phyloP scores from a whole-genome alignment of 306 rosid species.

The Alnus glutinosa region DNA sequence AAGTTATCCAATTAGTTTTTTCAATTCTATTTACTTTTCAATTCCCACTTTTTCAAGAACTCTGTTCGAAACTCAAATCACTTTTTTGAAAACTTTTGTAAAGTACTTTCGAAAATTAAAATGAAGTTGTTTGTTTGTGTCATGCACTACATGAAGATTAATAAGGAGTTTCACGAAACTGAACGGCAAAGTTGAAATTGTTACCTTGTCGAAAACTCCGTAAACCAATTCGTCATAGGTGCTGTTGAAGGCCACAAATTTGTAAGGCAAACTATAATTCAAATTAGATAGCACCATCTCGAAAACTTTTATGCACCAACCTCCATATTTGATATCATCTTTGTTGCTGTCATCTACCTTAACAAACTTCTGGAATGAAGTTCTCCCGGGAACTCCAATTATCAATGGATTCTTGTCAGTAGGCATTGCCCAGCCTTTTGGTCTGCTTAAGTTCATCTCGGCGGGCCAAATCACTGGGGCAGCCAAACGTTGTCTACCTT shows the following conservation, averaged over 20 bases:
- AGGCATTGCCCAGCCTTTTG: constrained; percentile 77
- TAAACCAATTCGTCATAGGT: too few species aligned
- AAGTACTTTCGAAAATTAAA: too few species aligned
- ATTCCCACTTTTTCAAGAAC: too few species aligned
- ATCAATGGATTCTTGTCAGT: constrained; percentile 39
- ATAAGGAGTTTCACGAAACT: not conserved
- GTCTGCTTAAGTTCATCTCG: constrained; percentile 16
- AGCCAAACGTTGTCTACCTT: too few species aligned
- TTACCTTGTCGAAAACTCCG: constrained; percentile 41
- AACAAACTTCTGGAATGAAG: constrained; percentile 60
- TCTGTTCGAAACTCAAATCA: too few species aligned
- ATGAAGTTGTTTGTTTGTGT: too few species aligned
- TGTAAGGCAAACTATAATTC: constrained; percentile 27
- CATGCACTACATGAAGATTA: not conserved
- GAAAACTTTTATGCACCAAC: constrained; percentile 65
- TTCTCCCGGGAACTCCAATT: constrained; percentile 63
- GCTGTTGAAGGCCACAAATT: too few species aligned
- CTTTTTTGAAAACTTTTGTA: too few species aligned
- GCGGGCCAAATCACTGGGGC: constrained; percentile 64
- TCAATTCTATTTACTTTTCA: too few species aligned
- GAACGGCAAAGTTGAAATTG: not conserved
- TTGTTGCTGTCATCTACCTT: constrained; percentile 37
- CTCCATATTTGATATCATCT: constrained; percentile 24
- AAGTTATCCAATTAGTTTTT: too few species aligned
- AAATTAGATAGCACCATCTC: constrained; percentile 24